Percentiles rank a stretch among this genome's conserved stretches.
These are phyloP conservation scores for Silene latifolia DNA, from an alignment of 148 eudicot genomes.

Conservation along the genomic window DNA sequence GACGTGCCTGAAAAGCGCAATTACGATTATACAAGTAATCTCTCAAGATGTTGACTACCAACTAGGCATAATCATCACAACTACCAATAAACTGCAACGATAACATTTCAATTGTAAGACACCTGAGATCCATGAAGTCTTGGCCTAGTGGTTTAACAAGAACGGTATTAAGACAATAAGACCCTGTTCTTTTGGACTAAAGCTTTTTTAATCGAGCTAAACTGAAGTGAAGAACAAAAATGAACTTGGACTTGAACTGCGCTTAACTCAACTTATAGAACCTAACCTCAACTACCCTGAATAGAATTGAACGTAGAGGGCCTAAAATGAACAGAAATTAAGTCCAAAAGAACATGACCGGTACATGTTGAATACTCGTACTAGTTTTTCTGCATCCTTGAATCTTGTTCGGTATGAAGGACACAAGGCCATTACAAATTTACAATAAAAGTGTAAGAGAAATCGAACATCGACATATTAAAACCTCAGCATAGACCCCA, in stretches of 20 bases:
- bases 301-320: no score
- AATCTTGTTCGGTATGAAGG: no score
- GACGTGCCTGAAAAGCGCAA: conserved; percentile 67
- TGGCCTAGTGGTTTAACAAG: neutral
- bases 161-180: neutral
- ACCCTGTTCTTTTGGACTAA: no score
- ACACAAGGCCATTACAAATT: no score
- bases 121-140: neutral
- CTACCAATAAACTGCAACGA: neutral
- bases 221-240: no score
- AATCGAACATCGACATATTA: neutral
- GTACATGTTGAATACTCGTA: neutral
- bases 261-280: no score
- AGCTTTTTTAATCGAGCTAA: no score
- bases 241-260: no score
- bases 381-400: neutral
- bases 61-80: neutral
- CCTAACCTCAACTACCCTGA: no score
- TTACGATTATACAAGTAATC: conserved; percentile 9
- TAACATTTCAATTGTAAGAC: neutral
- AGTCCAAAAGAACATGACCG: no score
- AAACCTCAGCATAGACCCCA: neutral
- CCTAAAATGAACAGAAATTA: no score
- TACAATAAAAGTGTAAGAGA: neutral
- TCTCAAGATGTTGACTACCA: conserved; percentile 6